Percentiles rank a stretch among this genome's conserved stretches.
Conservation (phyloP, 169 alveolate genomes). For the Cryptosporidium sp. region DNA sequence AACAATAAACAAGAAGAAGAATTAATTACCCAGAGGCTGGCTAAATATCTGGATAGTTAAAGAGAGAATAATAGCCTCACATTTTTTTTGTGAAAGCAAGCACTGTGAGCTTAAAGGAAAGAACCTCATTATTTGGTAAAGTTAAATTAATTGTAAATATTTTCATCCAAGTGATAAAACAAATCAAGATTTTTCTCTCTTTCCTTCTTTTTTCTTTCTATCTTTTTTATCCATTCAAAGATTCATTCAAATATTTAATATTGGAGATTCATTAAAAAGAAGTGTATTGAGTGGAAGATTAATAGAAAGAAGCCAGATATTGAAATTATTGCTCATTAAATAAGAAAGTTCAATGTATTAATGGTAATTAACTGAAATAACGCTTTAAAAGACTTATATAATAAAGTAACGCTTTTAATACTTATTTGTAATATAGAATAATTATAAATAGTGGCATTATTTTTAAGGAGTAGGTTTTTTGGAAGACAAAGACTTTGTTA, state of each 20-base stretch:
- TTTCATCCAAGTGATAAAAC: neutral
- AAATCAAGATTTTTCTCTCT: neutral
- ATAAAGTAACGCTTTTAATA: constrained; percentile 4
- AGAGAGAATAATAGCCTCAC: neutral
- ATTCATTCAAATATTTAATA: neutral
- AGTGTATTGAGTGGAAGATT: neutral
- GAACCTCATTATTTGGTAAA: neutral
- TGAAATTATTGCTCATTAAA: neutral
- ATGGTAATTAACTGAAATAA: constrained; percentile 17
- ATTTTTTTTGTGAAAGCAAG: neutral
- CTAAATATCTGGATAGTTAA: neutral
- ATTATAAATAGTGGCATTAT: neutral
- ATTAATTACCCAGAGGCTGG: neutral
- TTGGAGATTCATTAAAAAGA: neutral
- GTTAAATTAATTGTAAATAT: neutral
- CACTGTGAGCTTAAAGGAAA: neutral
- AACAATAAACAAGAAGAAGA: neutral
- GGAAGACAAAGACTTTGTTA: neutral
- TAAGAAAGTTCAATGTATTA: constrained; percentile 1
- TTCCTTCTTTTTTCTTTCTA: neutral
- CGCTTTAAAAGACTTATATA: constrained; percentile 12
- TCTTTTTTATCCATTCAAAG: too few relatives aligned
- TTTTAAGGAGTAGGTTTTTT: neutral
- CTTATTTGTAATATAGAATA: neutral
- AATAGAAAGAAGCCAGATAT: neutral